Conservation (phyloP, 305 asterid species). For the Caryopteris hybrid region DNA sequence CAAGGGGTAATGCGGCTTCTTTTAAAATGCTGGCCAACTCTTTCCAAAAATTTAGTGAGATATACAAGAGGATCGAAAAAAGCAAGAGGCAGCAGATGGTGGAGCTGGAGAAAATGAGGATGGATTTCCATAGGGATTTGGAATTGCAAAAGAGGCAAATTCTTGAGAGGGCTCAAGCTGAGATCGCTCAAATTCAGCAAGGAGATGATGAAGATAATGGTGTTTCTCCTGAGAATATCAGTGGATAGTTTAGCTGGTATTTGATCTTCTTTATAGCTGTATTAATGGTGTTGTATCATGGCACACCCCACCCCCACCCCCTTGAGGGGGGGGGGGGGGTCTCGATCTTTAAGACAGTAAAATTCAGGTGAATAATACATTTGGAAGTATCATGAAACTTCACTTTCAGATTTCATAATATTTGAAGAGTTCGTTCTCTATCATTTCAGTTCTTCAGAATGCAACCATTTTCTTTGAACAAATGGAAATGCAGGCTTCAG, state of each 20-base stretch:
- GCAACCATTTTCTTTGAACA: no score
- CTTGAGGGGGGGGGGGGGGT: no score
- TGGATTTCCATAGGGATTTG: slow-evolving; percentile 78
- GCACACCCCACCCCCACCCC: neutral
- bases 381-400: no score
- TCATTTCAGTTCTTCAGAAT: no score
- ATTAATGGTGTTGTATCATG: slow-evolving; percentile 29
- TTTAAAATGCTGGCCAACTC: slow-evolving; percentile 69
- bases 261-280: neutral
- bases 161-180: slow-evolving; percentile 77
- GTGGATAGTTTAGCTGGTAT: slow-evolving; percentile 25
- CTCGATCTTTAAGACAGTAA: no score
- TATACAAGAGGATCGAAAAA: slow-evolving; percentile 72
- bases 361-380: no score
- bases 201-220: slow-evolving; percentile 56
- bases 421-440: no score
- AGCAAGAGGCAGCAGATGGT: slow-evolving; percentile 70
- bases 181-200: slow-evolving; percentile 59
- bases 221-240: slow-evolving; percentile 42
- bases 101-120: slow-evolving; percentile 83
- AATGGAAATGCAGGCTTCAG: no score
- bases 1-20: slow-evolving; percentile 29
- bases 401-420: no score
- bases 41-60: slow-evolving; percentile 58
- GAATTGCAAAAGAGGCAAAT: slow-evolving; percentile 72